Evolutionary conservation across 2,329 filamentous ascomycete genomes (phyloP).

Genomic region (Trichoderma sp.): DNA sequence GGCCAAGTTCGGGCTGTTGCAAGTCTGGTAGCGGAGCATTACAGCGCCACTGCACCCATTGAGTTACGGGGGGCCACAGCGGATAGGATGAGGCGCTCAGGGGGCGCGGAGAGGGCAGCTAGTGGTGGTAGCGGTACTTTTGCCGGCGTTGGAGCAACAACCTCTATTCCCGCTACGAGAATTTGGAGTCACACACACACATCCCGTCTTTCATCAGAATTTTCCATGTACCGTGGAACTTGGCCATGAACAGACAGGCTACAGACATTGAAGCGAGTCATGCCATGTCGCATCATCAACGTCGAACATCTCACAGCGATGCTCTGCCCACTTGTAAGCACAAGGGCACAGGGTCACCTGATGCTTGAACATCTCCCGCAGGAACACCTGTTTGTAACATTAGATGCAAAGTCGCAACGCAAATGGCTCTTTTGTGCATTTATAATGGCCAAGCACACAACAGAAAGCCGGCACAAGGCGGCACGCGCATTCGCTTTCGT

Average conservation of each 20-base stretch:
- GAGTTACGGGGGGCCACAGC: slow-evolving; percentile 20
- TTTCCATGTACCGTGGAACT: neutral
- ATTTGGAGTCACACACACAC: neutral
- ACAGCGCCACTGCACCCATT: slow-evolving; percentile 8
- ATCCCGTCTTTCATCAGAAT: neutral
- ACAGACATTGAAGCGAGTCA: neutral
- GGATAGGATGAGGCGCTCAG: slow-evolving; percentile 20
- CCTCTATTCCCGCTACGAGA: neutral
- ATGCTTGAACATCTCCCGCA: neutral
- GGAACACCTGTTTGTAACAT: neutral
- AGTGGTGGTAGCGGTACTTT: neutral
- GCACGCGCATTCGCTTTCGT: slow-evolving; percentile 12
- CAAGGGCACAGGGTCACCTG: neutral
- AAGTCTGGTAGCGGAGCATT: slow-evolving; percentile 4
- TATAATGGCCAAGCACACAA: neutral
- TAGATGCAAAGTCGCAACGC: neutral
- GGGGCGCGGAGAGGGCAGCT: slow-evolving; percentile 16
- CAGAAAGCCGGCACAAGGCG: neutral
- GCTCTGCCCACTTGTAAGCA: neutral
- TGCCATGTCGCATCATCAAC: slow-evolving; percentile 3
- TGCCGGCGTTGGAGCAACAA: neutral
- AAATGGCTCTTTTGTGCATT: neutral
- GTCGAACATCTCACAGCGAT: neutral
- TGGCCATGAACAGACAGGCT: neutral
- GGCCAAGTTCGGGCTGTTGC: slow-evolving; percentile 14